A percentile compares a stretch with the other conserved stretches of the same genome.
Conservation (phyloP, 805 yeast species). For the Candida pseudofarinosa region DNA sequence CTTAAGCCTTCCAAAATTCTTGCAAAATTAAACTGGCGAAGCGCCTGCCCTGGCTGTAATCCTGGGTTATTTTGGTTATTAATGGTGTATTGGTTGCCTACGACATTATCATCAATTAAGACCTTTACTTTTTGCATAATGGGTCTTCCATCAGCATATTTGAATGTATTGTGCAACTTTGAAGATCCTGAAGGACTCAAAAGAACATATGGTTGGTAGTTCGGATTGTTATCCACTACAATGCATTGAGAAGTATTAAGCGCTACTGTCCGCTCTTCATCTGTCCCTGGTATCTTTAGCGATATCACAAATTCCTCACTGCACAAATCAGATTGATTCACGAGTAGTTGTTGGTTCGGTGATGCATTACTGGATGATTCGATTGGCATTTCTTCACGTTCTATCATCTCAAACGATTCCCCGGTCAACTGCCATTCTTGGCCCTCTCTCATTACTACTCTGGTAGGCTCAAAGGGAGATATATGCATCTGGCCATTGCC, state of each 20-base stretch:
- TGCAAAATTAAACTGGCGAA: neutral
- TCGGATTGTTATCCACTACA: conserved; percentile 26
- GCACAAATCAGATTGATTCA: conserved; percentile 25
- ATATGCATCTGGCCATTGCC: neutral
- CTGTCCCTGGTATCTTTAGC: conserved; percentile 10
- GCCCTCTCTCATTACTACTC: conserved; percentile 16
- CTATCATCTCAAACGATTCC: conserved; percentile 20
- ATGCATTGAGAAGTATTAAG: conserved; percentile 42
- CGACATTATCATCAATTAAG: conserved; percentile 8
- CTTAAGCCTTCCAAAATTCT: neutral
- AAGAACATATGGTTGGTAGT: conserved; percentile 34
- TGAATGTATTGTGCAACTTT: conserved; percentile 17
- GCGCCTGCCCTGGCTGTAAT: neutral
- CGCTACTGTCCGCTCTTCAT: conserved; percentile 10
- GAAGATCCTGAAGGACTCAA: conserved; percentile 34
- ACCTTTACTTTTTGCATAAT: conserved; percentile 25
- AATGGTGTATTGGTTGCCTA: neutral
- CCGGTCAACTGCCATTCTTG: conserved; percentile 23
- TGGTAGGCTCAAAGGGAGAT: conserved; percentile 16
- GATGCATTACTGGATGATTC: neutral
- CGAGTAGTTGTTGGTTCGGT: conserved; percentile 13
- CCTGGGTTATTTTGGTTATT: neutral
- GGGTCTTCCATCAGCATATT: conserved; percentile 10
- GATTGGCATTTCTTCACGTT: conserved; percentile 3
- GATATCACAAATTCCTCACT: conserved; percentile 21